Conservation (phyloP, 148 eudicot species). For the Heliosperma pusillum region DNA sequence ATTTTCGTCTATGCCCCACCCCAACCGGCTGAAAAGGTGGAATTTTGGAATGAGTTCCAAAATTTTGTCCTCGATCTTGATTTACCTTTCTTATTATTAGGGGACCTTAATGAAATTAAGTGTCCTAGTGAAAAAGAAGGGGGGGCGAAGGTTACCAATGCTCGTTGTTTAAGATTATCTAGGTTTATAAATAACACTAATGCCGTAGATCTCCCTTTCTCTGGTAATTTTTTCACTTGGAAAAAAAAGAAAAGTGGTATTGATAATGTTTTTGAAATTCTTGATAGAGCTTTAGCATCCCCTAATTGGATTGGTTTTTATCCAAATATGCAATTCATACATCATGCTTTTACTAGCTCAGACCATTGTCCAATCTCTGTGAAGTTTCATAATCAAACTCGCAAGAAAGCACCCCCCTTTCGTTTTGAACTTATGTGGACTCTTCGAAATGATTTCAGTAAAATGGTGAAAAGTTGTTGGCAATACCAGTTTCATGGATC, state of each 20-base stretch:
- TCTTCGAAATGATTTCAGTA: no score
- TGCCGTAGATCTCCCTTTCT: not conserved
- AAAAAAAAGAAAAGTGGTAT: not conserved
- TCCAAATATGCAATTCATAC: not conserved
- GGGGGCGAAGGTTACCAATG: no score
- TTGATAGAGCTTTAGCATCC: not conserved
- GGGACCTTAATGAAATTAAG: no score
- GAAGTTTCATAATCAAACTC: no score
- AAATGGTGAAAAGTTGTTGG: no score
- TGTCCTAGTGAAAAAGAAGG: no score
- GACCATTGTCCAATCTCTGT: not conserved
- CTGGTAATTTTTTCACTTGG: not conserved
- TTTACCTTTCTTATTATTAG: no score
- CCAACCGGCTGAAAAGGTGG: not conserved
- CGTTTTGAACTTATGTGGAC: not conserved
- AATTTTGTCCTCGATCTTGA: not conserved
- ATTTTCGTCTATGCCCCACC: not conserved
- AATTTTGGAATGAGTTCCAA: not conserved
- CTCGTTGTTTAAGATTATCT: no score
- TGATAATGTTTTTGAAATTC: not conserved
- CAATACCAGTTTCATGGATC: no score
- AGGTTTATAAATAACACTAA: not conserved
- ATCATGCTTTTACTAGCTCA: not conserved
- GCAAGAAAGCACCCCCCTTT: not conserved
- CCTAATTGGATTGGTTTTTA: not conserved